A percentile compares a stretch with the other conserved stretches of the same genome.
These are phyloP conservation scores for Boletus vermiculosoides DNA, from an alignment of 768 basidiomycete genomes.

Conservation along the genomic window DNA sequence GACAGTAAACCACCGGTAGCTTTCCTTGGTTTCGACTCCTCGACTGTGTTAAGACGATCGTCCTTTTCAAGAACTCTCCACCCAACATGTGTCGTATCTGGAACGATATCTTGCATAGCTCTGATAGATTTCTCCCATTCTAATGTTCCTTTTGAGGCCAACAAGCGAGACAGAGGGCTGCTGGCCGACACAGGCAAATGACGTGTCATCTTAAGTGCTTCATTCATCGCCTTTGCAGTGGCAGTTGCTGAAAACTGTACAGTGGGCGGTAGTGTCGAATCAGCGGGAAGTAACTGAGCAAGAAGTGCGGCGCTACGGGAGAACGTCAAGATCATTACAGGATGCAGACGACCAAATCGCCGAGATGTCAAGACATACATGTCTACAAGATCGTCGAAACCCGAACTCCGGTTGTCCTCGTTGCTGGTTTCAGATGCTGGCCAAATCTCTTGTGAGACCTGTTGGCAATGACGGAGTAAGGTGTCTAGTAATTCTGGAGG, in stretches of 20 bases:
- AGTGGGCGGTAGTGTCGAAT: constrained; percentile 48
- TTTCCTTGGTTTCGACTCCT: constrained; percentile 49
- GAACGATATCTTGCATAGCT: constrained; percentile 44
- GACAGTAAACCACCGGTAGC: constrained; percentile 60
- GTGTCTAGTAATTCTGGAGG: constrained; percentile 65
- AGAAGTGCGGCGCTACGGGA: constrained; percentile 40
- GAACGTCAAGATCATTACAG: constrained; percentile 3
- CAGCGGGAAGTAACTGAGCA: constrained; percentile 48
- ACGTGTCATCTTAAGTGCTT: constrained; percentile 63
- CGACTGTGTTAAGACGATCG: constrained; percentile 30
- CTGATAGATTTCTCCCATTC: constrained; percentile 75
- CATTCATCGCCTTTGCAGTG: constrained; percentile 55
- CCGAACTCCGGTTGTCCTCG: constrained; percentile 38
- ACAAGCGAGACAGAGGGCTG: constrained; percentile 70
- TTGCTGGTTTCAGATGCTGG: constrained; percentile 34
- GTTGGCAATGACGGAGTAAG: constrained; percentile 54
- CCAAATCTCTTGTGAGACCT: constrained; percentile 53
- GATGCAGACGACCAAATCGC: neutral
- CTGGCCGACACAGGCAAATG: constrained; percentile 49
- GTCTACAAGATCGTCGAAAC: constrained; percentile 50
- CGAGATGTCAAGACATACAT: constrained; percentile 46
- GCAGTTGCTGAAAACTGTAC: constrained; percentile 55
- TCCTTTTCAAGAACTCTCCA: constrained; percentile 71
- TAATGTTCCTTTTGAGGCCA: constrained; percentile 68
- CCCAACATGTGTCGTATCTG: constrained; percentile 60